These are phyloP conservation scores for Eutrema yunnanense DNA, from an alignment of 345 rosid genomes.

Conservation along the genomic window DNA sequence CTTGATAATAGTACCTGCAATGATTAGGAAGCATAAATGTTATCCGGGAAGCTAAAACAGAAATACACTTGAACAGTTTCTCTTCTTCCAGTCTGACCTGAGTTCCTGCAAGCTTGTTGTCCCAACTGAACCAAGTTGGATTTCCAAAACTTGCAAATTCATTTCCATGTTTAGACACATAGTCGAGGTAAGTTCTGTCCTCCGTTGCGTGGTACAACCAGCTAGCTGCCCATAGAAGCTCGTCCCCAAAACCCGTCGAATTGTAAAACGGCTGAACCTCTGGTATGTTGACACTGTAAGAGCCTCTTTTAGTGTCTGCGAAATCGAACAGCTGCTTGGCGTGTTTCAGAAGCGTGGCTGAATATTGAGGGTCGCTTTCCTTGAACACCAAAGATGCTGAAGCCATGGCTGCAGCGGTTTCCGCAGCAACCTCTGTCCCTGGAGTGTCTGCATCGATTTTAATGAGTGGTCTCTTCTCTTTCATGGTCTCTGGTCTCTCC, in stretches of 20 bases:
- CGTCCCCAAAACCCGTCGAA: constrained; percentile 89
- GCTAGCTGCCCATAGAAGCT: constrained; percentile 91
- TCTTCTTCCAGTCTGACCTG: constrained; percentile 45
- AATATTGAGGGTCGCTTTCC: constrained; percentile 47
- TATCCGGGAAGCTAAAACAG: not conserved
- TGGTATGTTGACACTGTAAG: constrained; percentile 66
- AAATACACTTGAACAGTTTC: not conserved
- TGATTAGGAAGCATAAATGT: not conserved
- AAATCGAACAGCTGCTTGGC: constrained; percentile 78
- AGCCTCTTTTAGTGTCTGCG: constrained; percentile 60
- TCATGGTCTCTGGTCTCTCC: constrained; percentile 92
- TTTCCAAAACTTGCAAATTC: constrained; percentile 68
- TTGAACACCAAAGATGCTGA: constrained; percentile 92
- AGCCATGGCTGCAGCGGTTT: constrained; percentile 98
- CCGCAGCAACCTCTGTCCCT: constrained; percentile 95
- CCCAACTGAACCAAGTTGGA: constrained; percentile 99
- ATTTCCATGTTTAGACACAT: constrained; percentile 58
- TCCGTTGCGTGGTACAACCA: constrained; percentile 95
- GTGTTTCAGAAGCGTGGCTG: constrained; percentile 73
- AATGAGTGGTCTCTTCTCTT: constrained; percentile 64
- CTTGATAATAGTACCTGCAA: constrained; percentile 83
- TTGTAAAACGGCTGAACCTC: constrained; percentile 63
- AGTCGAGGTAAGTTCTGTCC: constrained; percentile 66
- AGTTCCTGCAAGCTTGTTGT: constrained; percentile 87
- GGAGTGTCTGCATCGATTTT: constrained; percentile 61